These are phyloP conservation scores for Ustilago crameri DNA, from an alignment of 1,284 basidiomycete genomes.

Conservation along the genomic window DNA sequence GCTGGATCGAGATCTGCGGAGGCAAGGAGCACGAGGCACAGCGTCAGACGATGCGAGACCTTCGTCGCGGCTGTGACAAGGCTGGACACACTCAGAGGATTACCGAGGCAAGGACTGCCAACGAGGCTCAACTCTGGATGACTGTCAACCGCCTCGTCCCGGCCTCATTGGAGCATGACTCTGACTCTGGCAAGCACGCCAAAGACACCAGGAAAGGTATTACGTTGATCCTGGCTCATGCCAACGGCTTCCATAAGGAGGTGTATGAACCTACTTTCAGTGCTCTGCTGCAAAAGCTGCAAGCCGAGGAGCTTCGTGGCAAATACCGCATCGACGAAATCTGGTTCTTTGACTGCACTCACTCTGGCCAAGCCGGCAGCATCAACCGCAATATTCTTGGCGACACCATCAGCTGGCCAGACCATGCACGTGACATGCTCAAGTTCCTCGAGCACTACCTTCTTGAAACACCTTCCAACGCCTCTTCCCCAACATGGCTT, in stretches of 20 bases:
- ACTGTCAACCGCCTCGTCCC: conserved; percentile 41
- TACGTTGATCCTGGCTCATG: conserved; percentile 80
- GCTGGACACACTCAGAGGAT: conserved; percentile 24
- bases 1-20: conserved; percentile 22
- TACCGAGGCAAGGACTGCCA: conserved; percentile 25
- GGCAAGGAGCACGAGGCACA: conserved; percentile 18
- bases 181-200: not conserved
- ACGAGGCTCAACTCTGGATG: conserved; percentile 48
- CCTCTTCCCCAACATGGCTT: conserved; percentile 33
- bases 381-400: conserved; percentile 75
- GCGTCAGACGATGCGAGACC: conserved; percentile 21
- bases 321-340: conserved; percentile 75
- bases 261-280: conserved; percentile 77
- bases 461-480: conserved; percentile 65
- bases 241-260: conserved; percentile 86
- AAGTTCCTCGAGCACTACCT: conserved; percentile 77
- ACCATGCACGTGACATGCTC: conserved; percentile 78
- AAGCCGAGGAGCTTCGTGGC: conserved; percentile 20
- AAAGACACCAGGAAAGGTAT: conserved; percentile 59
- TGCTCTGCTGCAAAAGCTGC: conserved; percentile 68
- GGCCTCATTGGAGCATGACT: conserved; percentile 15
- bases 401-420: conserved; percentile 76
- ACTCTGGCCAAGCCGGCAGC: conserved; percentile 80
- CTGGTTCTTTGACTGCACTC: conserved; percentile 80
- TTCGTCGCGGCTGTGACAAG: conserved; percentile 15